Evolutionary conservation across 352 stramenopile genomes (phyloP).

Genomic region (Phytophthora syringae): DNA sequence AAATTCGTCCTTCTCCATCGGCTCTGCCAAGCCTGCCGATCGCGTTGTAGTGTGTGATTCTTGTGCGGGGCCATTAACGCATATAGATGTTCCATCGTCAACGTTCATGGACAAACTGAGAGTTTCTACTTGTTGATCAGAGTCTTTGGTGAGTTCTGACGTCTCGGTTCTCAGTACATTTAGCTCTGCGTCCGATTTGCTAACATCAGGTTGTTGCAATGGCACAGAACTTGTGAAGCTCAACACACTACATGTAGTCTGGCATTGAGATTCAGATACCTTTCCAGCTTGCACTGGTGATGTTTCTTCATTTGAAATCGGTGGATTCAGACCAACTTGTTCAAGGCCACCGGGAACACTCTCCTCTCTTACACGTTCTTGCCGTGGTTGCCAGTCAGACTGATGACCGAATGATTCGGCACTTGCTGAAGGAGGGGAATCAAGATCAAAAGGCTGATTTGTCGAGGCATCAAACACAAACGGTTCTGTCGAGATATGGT

Average conservation of each 20-base stretch:
- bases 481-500: conserved; percentile 10
- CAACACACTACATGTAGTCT: background rate
- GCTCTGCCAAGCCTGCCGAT: conserved; percentile 8
- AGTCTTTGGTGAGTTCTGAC: background rate
- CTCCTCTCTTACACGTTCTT: background rate
- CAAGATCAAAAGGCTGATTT: conserved; percentile 22
- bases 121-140: background rate
- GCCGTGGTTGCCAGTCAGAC: background rate
- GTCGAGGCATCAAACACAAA: conserved; percentile 32
- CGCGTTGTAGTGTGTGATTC: background rate
- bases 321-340: background rate
- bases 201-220: background rate
- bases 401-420: background rate
- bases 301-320: background rate
- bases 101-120: background rate
- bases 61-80: background rate
- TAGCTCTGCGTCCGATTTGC: background rate
- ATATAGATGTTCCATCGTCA: background rate
- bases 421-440: conserved; percentile 4
- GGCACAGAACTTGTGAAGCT: background rate
- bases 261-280: background rate
- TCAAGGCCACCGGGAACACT: background rate
- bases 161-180: background rate
- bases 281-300: background rate
- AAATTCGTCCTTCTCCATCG: conserved; percentile 49